Evolutionary conservation across 139 green algal species (phyloP).

Genomic region (Pleodorina starrii): DNA sequence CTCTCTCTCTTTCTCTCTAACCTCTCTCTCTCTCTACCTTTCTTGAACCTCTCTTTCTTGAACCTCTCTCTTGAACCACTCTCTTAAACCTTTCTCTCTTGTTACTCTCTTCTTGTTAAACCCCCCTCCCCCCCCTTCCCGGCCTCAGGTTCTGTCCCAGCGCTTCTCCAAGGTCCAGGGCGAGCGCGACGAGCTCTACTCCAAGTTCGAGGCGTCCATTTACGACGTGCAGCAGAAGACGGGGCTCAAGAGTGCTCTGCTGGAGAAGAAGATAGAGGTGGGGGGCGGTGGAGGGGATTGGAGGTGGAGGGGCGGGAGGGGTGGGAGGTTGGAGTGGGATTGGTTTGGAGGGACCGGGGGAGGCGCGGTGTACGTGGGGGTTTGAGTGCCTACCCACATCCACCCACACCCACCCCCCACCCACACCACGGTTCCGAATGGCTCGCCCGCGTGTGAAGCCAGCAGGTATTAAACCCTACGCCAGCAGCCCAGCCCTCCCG

Average conservation of each 20-base stretch:
- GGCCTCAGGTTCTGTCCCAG: slow-evolving; percentile 84
- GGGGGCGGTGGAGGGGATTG: neutral
- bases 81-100: too few relatives aligned
- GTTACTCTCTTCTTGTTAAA: too few relatives aligned
- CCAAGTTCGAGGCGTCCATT: slow-evolving; percentile 82
- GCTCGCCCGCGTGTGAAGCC: too few relatives aligned
- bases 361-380: neutral
- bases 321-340: neutral
- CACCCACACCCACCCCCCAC: neutral
- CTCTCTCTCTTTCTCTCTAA: too few relatives aligned
- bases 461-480: too few relatives aligned
- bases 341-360: neutral
- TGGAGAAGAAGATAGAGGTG: slow-evolving; percentile 72
- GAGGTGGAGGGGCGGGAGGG: neutral
- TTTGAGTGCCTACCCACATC: neutral
- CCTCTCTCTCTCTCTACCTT: too few relatives aligned
- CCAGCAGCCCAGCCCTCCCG: too few relatives aligned
- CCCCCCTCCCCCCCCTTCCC: neutral
- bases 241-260: slow-evolving; percentile 71
- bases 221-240: slow-evolving; percentile 88
- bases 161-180: slow-evolving; percentile 73
- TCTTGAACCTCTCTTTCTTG: too few relatives aligned
- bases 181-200: slow-evolving; percentile 86
- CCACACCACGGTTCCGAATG: too few relatives aligned
- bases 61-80: too few relatives aligned